Evolutionary conservation across 768 basidiomycete genomes (phyloP).

Genomic region (Boletus subparvulus): DNA sequence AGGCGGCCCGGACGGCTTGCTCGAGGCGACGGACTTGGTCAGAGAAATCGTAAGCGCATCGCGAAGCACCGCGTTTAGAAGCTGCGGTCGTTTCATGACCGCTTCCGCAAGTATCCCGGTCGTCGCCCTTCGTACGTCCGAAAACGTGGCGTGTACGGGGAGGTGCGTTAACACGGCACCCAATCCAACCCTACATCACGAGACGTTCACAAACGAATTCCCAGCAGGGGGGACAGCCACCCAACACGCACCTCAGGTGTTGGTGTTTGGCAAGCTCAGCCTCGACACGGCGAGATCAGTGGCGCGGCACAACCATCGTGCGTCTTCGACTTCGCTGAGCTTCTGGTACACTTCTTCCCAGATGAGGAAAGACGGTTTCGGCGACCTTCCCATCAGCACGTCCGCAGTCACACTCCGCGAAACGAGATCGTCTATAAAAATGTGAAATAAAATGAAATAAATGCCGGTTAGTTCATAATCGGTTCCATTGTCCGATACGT

Average conservation of each 20-base stretch:
- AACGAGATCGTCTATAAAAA: slow-evolving; percentile 42
- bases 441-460: background rate
- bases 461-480: background rate
- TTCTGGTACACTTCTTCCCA: slow-evolving; percentile 89
- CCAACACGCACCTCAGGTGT: slow-evolving; percentile 41
- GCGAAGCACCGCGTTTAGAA: slow-evolving; percentile 52
- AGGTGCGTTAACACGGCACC: slow-evolving; percentile 72
- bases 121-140: slow-evolving; percentile 51
- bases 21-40: slow-evolving; percentile 33
- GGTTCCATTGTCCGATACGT: background rate
- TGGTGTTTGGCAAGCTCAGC: slow-evolving; percentile 53
- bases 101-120: slow-evolving; percentile 42
- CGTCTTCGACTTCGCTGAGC: slow-evolving; percentile 56
- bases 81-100: slow-evolving; percentile 42
- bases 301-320: slow-evolving; percentile 75
- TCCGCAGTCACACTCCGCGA: slow-evolving; percentile 49
- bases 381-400: slow-evolving; percentile 44
- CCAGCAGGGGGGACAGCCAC: too few species aligned
- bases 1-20: slow-evolving; percentile 18
- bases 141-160: slow-evolving; percentile 55
- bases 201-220: background rate
- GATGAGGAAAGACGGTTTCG: slow-evolving; percentile 83
- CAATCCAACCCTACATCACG: slow-evolving; percentile 48
- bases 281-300: slow-evolving; percentile 49
- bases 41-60: slow-evolving; percentile 57